phyloP scores from a whole-genome alignment of 306 rosid species.

The Cicer arietinum region DNA sequence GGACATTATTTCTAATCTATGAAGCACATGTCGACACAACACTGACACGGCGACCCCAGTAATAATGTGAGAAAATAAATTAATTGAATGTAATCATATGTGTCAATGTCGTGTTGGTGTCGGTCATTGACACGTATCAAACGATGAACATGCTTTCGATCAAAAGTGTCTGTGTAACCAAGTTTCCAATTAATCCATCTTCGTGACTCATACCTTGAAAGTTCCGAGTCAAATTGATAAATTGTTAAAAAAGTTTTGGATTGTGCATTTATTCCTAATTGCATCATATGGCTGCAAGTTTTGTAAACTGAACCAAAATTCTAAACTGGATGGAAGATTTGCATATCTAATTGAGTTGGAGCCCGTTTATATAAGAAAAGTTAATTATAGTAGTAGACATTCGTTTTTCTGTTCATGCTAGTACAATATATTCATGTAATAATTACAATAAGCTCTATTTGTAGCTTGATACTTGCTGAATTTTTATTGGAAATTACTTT shows the following conservation, averaged over 20 bases:
- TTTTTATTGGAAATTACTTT: constrained; percentile 39
- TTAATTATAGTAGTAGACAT: constrained; percentile 7
- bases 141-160: no score
- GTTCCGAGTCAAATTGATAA: constrained; percentile 24
- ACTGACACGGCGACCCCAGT: no score
- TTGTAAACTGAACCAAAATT: constrained; percentile 18
- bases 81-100: no score
- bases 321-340: constrained; percentile 23
- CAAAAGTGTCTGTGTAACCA: no score
- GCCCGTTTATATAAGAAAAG: constrained; percentile 14
- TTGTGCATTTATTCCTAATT: constrained; percentile 6
- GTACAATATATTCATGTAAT: constrained; percentile 1
- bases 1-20: constrained; percentile 2
- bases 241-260: constrained; percentile 26
- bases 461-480: constrained; percentile 5
- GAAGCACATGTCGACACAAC: no score
- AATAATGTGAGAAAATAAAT: no score
- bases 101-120: no score
- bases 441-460: constrained; percentile 5
- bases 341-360: constrained; percentile 17
- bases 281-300: constrained; percentile 7
- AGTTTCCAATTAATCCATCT: constrained; percentile 9
- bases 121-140: no score
- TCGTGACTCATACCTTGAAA: background rate
- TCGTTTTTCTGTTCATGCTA: constrained; percentile 21